Base-by-base conservation (phyloP, 768 basidiomycete species). In the Agaricus subrufescens region DNA sequence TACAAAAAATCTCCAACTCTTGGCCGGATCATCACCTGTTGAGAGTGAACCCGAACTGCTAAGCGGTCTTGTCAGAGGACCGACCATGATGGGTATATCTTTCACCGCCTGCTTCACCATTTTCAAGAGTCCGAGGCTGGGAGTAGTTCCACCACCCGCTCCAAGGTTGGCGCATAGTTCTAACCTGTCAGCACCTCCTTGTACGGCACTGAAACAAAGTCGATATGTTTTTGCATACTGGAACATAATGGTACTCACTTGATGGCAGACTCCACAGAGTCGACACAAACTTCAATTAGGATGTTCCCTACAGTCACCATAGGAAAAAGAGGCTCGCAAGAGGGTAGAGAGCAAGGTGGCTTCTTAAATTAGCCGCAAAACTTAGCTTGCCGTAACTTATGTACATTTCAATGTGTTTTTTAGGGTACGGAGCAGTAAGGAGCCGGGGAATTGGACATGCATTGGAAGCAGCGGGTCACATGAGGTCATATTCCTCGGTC, bases 1-100 rank as follows among this genome's bases (percentile, higher is more conserved):
- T 92, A 94, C 3, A 85, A 65, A 66, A 94, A 94, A 66, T 91
- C 89, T 0, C 92, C 92, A 3, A 77, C 73, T 29, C 91, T 79
- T 9, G 91, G 90, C 37, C 91, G 81, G 55, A 94, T 75, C 89
- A 94, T 91, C 25, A 76, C 80, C 91, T 91, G 61, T 9, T 46
- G 49, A 59, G 29, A 56, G 58, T 15, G 37, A 34, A 37, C 46
- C n/a, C n/a, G 6, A 25, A 48, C 46, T 46, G 26, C 11, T 46
- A 23, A 4, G 19, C 27, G 34, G 52, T 46, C 44, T 30, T 45
- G 29, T 23, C 15, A 26, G 27, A 46, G 19, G 26, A 48, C 69
- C 58, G 65, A 85, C 91, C 89, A 94, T 91, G 55, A 89, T 75
- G 0, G 86, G 83, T 7, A 82, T 62, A 42, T 75, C 69, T 4